Evolutionary conservation across 495 filamentous ascomycete genomes (phyloP), one percentile per base, ranked within the genome.

Genomic region (Sabuloglossum arenarium): DNA sequence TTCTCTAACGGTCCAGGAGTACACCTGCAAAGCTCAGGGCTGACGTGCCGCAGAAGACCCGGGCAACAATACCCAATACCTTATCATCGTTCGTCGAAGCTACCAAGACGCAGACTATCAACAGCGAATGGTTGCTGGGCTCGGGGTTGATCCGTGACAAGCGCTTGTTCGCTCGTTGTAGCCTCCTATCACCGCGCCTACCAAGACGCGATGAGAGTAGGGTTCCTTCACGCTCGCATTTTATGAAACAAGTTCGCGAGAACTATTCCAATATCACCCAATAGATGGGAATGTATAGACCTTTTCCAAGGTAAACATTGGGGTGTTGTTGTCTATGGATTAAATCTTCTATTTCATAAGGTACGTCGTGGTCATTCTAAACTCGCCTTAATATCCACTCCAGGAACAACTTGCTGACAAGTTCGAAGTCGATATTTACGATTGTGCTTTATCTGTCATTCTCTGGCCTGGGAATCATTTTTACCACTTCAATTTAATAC

Each of bases 111-210:
- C 16, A 4, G 14, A 23, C 4, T 6, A 51, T 23, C 24, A 14
- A 1, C 28, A 51, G 47, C 47, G 24, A 51, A 30, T 51, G 23
- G 47, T 51, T 51, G 25, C 5, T 19, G 47, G 23, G 47, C 28
- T 30, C 23, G 5, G 1, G 3, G 25, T 51, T 29, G 25, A 51
- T n/a, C 25, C 16, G 47, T 27, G 23, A 51, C 47, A 51, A 51
- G 47, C 47, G 47, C 47, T 51, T 51, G 47, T 51, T 51, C 47
- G 47, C 25, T 24, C 45, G 45, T 24, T 47, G 45, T 19, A 47
- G 16, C 34, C n/a, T n/a, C 39, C 19, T 23, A 4, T 28, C 47
- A 12, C 28, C 47, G 47, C 47, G 47, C 47, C 47, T 51, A 51
- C 12, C 24, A n/a, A 11, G 24, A 51, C 47, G 24, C 23, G 28